Conservation (phyloP, 345 rosid species). For the Bruguiera parviflora region DNA sequence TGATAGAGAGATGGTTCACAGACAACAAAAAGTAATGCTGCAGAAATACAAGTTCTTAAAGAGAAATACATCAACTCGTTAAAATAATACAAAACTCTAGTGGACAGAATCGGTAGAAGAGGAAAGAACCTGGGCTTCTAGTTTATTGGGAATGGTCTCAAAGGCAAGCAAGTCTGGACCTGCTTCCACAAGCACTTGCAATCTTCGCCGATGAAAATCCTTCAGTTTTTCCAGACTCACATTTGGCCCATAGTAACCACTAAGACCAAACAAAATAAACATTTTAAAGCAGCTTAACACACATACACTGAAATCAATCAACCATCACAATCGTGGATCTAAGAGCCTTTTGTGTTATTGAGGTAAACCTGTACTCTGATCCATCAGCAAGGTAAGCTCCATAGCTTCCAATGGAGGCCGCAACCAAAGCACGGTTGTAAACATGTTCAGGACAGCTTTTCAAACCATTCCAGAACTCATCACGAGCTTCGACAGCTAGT, state of each 20-base stretch:
- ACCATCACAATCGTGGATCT: not conserved
- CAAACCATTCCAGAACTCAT: conserved; percentile 66
- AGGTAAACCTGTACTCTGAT: conserved; percentile 74
- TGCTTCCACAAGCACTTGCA: conserved; percentile 78
- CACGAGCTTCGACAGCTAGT: conserved; percentile 77
- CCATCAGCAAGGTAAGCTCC: conserved; percentile 98
- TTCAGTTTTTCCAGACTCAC: conserved; percentile 62
- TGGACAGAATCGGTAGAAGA: conserved; percentile 9
- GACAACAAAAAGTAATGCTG: too few species aligned
- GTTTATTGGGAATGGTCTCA: conserved; percentile 88
- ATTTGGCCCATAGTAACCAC: conserved; percentile 66
- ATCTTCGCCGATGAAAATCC: conserved; percentile 77
- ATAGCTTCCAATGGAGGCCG: conserved; percentile 91
- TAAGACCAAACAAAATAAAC: conserved; percentile 20
- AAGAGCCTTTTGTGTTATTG: not conserved
- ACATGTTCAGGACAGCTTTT: conserved; percentile 37
- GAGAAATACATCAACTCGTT: not conserved
- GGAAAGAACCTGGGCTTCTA: conserved; percentile 75
- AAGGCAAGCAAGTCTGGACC: conserved; percentile 89
- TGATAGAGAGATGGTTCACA: too few species aligned
- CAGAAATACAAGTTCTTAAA: too few species aligned
- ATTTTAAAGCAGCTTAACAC: not conserved
- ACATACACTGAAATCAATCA: not conserved
- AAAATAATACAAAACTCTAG: not conserved
- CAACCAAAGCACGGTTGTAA: conserved; percentile 73